A percentile compares a stretch with the other conserved stretches of the same genome.
phyloP scores from a whole-genome alignment of 257 asterid genomes.

The Przewalskia tangutica region DNA sequence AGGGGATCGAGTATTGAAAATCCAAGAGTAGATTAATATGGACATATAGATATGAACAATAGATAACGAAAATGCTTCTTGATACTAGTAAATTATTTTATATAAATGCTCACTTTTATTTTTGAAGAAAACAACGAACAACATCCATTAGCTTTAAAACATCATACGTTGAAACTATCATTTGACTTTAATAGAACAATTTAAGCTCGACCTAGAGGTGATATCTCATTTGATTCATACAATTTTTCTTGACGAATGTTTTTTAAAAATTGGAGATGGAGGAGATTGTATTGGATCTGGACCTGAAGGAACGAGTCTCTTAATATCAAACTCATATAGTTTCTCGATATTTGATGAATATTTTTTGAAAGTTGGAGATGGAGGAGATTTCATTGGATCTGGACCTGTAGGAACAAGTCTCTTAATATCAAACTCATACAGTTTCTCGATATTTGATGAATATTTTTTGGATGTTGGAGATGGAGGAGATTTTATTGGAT shows the following conservation, averaged over 20 bases:
- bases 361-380: background rate
- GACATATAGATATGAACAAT: too few species aligned
- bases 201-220: background rate
- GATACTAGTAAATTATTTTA: background rate
- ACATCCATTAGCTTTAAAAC: background rate
- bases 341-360: background rate
- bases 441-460: too few species aligned
- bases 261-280: too few species aligned
- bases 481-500: background rate
- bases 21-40: too few species aligned
- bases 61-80: background rate
- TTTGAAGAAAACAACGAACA: background rate
- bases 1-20: too few species aligned
- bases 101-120: background rate
- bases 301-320: too few species aligned
- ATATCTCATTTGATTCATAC: background rate
- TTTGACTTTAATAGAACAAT: background rate
- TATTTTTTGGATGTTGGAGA: too few species aligned
- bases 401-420: too few species aligned
- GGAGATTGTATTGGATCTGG: background rate
- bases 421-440: too few species aligned
- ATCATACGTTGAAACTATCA: background rate
- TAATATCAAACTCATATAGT: too few species aligned
- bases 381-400: too few species aligned
- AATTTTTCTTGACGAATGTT: too few species aligned